phyloP scores from a whole-genome alignment of 495 filamentous ascomycete genomes.

The Talaromyces nanjingensis region DNA sequence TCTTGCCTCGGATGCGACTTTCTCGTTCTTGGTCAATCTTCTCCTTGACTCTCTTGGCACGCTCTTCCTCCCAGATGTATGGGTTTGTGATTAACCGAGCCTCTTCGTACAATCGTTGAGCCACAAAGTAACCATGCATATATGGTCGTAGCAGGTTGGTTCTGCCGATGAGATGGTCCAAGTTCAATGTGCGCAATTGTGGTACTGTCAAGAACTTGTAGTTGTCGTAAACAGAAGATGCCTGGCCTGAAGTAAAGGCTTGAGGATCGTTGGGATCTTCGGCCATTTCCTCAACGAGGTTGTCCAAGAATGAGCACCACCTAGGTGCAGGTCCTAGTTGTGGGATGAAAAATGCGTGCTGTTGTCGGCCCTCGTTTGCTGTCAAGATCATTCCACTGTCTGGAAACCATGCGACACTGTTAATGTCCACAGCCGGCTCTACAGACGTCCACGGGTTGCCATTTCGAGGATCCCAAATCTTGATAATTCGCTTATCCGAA shows the following conservation, averaged over 20 bases:
- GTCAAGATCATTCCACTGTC: constrained; percentile 89
- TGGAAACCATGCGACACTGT: constrained; percentile 80
- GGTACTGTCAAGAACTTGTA: constrained; percentile 92
- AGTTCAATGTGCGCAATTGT: constrained; percentile 70
- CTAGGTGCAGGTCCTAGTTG: constrained; percentile 85
- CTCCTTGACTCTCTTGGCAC: constrained; percentile 77
- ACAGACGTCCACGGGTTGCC: constrained; percentile 90
- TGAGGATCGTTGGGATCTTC: constrained; percentile 67
- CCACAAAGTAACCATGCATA: constrained; percentile 98
- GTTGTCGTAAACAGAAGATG: constrained; percentile 86
- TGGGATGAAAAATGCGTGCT: constrained; percentile 95
- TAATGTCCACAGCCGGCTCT: constrained; percentile 89
- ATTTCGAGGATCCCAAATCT: constrained; percentile 80
- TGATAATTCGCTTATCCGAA: constrained; percentile 91
- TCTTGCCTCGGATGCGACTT: constrained; percentile 83
- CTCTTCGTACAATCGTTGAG: constrained; percentile 87
- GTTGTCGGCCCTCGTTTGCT: constrained; percentile 87
- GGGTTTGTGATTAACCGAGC: constrained; percentile 88
- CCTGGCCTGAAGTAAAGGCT: constrained; percentile 44
- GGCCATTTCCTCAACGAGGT: constrained; percentile 97
- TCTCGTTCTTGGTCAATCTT: constrained; percentile 93
- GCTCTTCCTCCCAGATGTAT: constrained; percentile 83
- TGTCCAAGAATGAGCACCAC: constrained; percentile 96
- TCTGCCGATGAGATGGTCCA: constrained; percentile 81
- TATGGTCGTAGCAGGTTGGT: constrained; percentile 85